Percentiles rank a stretch among this genome's conserved stretches.
These are phyloP conservation scores for Toxoplasma gondii DNA, from an alignment of 169 alveolate species.

Conservation along the genomic window DNA sequence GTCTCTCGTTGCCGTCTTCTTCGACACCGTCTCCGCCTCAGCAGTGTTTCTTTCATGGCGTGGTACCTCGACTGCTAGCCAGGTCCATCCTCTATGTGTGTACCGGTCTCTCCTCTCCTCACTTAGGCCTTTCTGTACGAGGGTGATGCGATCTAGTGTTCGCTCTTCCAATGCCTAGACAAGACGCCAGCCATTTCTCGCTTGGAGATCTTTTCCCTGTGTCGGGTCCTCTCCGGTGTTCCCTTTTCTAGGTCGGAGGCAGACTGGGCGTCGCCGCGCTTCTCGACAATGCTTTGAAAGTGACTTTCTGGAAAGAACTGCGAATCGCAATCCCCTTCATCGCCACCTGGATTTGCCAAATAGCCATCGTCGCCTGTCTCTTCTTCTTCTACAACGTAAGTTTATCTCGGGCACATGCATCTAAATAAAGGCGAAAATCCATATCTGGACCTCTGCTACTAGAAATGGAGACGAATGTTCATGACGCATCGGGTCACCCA, in stretches of 20 bases:
- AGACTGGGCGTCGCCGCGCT: constrained; percentile 40
- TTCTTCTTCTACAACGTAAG: constrained; percentile 45
- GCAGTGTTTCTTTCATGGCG: too few species aligned
- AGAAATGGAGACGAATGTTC: not conserved
- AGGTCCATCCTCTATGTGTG: too few species aligned
- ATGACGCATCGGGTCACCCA: not conserved
- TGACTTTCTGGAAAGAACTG: not conserved
- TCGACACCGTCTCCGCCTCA: too few species aligned
- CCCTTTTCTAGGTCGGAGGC: not conserved
- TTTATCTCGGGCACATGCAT: not conserved
- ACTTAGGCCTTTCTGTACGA: too few species aligned
- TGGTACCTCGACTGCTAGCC: too few species aligned
- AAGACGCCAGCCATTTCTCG: too few species aligned
- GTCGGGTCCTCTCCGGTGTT: not conserved
- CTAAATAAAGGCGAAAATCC: not conserved
- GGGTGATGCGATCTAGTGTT: too few species aligned
- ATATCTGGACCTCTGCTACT: not conserved
- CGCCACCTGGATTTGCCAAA: constrained; percentile 24
- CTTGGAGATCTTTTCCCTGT: too few species aligned
- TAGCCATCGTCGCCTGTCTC: constrained; percentile 24
- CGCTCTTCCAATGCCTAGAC: too few species aligned
- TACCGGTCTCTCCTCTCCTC: too few species aligned
- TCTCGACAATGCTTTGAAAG: not conserved
- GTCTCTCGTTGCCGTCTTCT: not conserved
- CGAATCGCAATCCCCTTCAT: constrained; percentile 46